These are phyloP conservation scores for Hanseniaspora thailandica DNA, from an alignment of 805 yeast species.

Conservation along the genomic window DNA sequence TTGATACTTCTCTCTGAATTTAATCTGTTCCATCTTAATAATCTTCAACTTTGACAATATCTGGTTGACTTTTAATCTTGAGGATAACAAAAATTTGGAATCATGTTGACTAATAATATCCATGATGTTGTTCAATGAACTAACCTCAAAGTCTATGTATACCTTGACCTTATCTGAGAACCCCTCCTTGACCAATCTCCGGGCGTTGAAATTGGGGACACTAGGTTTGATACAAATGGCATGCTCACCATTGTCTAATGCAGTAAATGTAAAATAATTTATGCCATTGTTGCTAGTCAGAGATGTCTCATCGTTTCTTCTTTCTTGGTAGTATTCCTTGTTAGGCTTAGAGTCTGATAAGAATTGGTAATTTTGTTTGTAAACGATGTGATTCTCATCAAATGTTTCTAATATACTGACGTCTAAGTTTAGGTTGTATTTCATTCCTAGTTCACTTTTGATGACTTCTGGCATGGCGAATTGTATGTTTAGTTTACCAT, in stretches of 20 bases:
- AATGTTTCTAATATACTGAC: conserved; percentile 47
- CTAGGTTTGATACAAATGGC: conserved; percentile 55
- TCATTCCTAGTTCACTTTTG: conserved; percentile 37
- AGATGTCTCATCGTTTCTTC: not conserved
- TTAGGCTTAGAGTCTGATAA: not conserved
- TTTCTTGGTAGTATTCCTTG: not conserved
- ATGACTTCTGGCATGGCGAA: conserved; percentile 43
- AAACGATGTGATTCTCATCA: conserved; percentile 71
- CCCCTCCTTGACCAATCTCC: conserved; percentile 1
- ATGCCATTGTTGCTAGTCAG: conserved; percentile 36
- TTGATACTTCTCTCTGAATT: conserved; percentile 58
- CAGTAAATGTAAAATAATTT: conserved; percentile 65
- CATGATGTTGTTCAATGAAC: conserved; percentile 45
- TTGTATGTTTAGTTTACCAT: conserved; percentile 57
- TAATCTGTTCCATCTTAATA: conserved; percentile 53
- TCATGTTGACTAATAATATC: conserved; percentile 50
- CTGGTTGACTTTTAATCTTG: conserved; percentile 45
- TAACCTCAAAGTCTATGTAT: conserved; percentile 59
- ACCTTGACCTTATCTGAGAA: conserved; percentile 44
- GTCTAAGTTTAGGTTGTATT: conserved; percentile 42
- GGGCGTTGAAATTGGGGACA: not conserved
- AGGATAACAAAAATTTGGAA: conserved; percentile 30
- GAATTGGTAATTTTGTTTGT: conserved; percentile 37
- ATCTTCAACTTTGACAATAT: conserved; percentile 47
- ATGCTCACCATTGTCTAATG: conserved; percentile 78